Evolutionary conservation across 139 green algal genomes (phyloP).

Genomic region (Pseudopediastrum boryanum): DNA sequence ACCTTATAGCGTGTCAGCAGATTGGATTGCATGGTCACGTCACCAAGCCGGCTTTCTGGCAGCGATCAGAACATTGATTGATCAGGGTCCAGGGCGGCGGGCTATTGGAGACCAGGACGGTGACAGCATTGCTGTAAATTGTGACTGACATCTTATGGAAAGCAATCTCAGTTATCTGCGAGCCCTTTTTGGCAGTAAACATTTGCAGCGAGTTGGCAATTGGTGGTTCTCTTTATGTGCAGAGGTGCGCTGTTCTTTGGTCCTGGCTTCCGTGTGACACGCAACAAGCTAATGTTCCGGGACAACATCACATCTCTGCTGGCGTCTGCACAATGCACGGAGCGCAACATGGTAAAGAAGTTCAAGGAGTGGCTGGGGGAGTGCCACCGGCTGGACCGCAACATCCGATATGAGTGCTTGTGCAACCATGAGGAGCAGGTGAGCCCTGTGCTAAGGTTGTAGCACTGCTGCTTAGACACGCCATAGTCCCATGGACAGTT

Average conservation of each 20-base stretch:
- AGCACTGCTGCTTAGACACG: no score
- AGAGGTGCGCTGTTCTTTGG: constrained; percentile 84
- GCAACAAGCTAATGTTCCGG: constrained; percentile 79
- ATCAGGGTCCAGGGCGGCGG: no score
- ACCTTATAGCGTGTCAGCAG: no score
- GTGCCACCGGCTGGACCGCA: constrained; percentile 80
- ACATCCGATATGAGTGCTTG: constrained; percentile 56
- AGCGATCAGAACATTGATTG: no score
- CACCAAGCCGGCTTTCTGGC: no score
- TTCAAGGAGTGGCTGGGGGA: constrained; percentile 72
- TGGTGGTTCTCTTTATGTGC: constrained; percentile 15
- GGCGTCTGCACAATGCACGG: constrained; percentile 46
- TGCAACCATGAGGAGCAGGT: constrained; percentile 54
- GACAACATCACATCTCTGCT: constrained; percentile 77
- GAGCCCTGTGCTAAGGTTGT: background rate
- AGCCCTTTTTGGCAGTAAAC: no score
- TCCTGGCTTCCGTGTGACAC: constrained; percentile 74
- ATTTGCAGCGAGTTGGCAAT: background rate
- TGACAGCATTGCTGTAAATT: no score
- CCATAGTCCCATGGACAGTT: no score
- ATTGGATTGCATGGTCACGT: no score
- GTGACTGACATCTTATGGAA: no score
- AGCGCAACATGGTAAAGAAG: constrained; percentile 62
- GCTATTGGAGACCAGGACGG: no score
- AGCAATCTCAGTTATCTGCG: no score